Percentiles rank a stretch among this genome's conserved stretches.
Evolutionary conservation across 306 rosid genomes (phyloP).

Genomic region (Lathyrus aphaca): DNA sequence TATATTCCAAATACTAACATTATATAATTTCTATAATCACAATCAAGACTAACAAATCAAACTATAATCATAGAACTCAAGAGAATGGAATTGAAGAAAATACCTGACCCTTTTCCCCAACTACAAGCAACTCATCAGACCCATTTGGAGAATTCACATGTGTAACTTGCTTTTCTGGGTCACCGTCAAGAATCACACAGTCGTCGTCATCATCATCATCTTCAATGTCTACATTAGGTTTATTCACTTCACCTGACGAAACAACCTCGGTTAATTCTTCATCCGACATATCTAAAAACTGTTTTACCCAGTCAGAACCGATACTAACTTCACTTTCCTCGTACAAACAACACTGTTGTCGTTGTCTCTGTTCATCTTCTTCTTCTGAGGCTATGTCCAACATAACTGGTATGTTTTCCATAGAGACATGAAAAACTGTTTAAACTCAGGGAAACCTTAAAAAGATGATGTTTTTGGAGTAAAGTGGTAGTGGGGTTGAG

Average conservation of each 20-base stretch:
- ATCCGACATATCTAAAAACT: constrained; percentile 43
- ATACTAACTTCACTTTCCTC: constrained; percentile 1
- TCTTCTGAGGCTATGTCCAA: constrained; percentile 64
- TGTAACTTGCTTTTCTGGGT: constrained; percentile 54
- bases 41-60: background rate
- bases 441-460: background rate
- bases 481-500: background rate
- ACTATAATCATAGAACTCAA: background rate
- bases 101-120: constrained; percentile 89
- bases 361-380: constrained; percentile 15
- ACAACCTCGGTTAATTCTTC: constrained; percentile 41
- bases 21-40: background rate
- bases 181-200: constrained; percentile 69
- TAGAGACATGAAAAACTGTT: constrained; percentile 3
- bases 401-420: constrained; percentile 42
- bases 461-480: background rate
- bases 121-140: constrained; percentile 69
- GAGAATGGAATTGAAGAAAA: background rate
- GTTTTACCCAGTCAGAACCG: constrained; percentile 53
- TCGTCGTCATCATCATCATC: constrained; percentile 38
- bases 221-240: constrained; percentile 1
- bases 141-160: constrained; percentile 28
- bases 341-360: background rate
- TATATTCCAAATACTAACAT: background rate
- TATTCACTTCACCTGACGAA: constrained; percentile 45